phyloP scores from a whole-genome alignment of 768 basidiomycete species.

The Tylopilus cervinicoccineus region DNA sequence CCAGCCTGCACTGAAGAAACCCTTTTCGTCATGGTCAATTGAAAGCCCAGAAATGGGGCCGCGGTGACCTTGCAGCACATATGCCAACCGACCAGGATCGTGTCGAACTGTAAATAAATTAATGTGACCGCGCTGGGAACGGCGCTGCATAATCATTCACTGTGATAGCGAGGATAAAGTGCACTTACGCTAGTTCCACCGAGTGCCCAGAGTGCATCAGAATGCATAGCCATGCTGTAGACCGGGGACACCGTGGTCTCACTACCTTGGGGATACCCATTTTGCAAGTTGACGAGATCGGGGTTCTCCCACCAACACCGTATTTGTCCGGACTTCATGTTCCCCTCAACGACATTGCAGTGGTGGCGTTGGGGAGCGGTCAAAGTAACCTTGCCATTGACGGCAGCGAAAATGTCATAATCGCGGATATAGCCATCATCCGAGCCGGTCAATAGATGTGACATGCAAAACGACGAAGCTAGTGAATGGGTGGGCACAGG shows the following conservation, averaged over 20 bases:
- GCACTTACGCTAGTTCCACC: constrained; percentile 78
- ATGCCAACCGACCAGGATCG: constrained; percentile 75
- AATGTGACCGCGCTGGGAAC: constrained; percentile 74
- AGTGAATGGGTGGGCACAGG: constrained; percentile 87
- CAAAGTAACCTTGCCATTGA: constrained; percentile 83
- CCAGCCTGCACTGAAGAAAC: constrained; percentile 91
- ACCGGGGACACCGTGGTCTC: constrained; percentile 65
- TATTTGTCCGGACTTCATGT: constrained; percentile 84
- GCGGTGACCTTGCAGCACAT: constrained; percentile 63
- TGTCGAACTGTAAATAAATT: constrained; percentile 93
- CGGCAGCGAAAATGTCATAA: constrained; percentile 86
- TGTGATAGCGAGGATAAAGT: constrained; percentile 14
- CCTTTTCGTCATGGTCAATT: constrained; percentile 77
- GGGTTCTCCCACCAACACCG: constrained; percentile 90
- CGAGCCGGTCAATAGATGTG: constrained; percentile 85
- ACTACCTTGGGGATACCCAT: constrained; percentile 38
- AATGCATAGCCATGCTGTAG: constrained; percentile 87
- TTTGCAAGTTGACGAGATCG: constrained; percentile 20
- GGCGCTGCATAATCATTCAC: constrained; percentile 15
- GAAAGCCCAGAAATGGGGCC: constrained; percentile 84
- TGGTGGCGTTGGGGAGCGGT: constrained; percentile 87
- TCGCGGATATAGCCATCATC: constrained; percentile 92
- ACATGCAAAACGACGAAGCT: constrained; percentile 80
- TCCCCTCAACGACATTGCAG: constrained; percentile 87
- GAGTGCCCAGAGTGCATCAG: constrained; percentile 89